Evolutionary conservation across 495 filamentous ascomycete genomes (phyloP).

Genomic region (Penicillium simplicissimum): DNA sequence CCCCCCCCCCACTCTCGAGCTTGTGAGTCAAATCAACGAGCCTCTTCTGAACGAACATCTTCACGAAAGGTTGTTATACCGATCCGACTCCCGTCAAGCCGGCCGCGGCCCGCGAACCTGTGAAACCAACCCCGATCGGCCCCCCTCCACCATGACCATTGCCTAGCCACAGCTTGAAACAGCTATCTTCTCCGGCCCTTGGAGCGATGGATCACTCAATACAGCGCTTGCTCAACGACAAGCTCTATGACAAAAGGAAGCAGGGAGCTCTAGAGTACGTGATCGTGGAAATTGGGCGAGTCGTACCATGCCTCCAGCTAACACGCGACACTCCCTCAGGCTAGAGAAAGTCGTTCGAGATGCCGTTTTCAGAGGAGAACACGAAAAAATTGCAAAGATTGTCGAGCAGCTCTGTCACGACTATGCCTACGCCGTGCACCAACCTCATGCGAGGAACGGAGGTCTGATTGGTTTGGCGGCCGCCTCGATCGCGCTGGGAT

Average conservation of each 20-base stretch:
- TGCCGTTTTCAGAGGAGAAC: conserved; percentile 70
- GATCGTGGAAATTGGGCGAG: neutral
- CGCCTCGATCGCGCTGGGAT: conserved; percentile 91
- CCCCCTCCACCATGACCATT: conserved; percentile 37
- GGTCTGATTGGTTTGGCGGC: conserved; percentile 95
- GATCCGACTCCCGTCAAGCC: neutral
- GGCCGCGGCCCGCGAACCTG: conserved; percentile 11
- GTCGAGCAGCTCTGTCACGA: conserved; percentile 97
- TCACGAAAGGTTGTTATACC: neutral
- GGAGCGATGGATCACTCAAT: conserved; percentile 80
- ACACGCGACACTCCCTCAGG: conserved; percentile 44
- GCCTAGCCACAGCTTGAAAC: conserved; percentile 33
- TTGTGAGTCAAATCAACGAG: neutral
- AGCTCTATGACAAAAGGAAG: conserved; percentile 97
- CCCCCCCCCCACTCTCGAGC: conserved; percentile 16
- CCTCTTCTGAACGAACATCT: neutral
- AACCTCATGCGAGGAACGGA: conserved; percentile 95
- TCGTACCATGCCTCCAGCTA: conserved; percentile 10
- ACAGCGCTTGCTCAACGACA: conserved; percentile 91
- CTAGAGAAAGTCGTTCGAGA: conserved; percentile 92
- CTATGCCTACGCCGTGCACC: conserved; percentile 95
- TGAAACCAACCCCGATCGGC: conserved; percentile 11
- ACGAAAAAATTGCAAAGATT: conserved; percentile 76
- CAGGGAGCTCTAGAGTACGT: conserved; percentile 94
- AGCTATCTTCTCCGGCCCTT: conserved; percentile 22